These are phyloP conservation scores for Escallonia herrerae DNA, from an alignment of 129 eudicot species.

Conservation along the genomic window DNA sequence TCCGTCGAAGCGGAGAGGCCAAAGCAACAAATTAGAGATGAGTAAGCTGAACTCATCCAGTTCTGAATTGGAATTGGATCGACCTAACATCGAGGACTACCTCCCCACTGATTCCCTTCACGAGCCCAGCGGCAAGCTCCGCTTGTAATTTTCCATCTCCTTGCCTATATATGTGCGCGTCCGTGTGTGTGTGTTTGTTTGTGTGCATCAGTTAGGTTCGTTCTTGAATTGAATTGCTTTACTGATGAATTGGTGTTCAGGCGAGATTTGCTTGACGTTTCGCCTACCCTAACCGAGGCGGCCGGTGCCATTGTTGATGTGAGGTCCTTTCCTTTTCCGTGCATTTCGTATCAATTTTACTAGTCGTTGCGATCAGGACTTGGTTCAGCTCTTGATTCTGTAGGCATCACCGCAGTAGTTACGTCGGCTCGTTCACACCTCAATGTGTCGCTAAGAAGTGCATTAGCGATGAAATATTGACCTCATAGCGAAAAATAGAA, in stretches of 20 bases:
- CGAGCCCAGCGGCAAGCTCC: conserved; percentile 61
- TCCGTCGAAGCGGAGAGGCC: background rate
- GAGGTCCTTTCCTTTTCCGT: conserved; percentile 9
- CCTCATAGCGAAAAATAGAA: too few relatives aligned
- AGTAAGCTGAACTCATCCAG: conserved; percentile 31
- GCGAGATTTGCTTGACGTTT: conserved; percentile 86
- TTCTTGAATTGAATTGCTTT: too few relatives aligned
- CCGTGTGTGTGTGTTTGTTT: background rate
- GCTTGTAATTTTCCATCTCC: conserved; percentile 36
- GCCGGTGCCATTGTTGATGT: conserved; percentile 95
- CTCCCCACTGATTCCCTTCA: conserved; percentile 60
- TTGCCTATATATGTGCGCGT: background rate
- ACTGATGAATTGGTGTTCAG: conserved; percentile 27
- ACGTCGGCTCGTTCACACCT: too few relatives aligned
- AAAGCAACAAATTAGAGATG: conserved; percentile 5
- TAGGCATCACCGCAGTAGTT: too few relatives aligned
- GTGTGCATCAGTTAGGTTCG: too few relatives aligned
- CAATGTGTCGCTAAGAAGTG: too few relatives aligned
- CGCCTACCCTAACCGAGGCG: conserved; percentile 82
- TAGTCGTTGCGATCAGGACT: too few relatives aligned
- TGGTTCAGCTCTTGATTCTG: too few relatives aligned
- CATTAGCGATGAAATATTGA: too few relatives aligned
- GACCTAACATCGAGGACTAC: conserved; percentile 85
- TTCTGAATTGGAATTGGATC: conserved; percentile 75
- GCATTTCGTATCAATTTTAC: background rate